Conservation (phyloP, 148 eudicot species). For the Chenopodium quinoa region DNA sequence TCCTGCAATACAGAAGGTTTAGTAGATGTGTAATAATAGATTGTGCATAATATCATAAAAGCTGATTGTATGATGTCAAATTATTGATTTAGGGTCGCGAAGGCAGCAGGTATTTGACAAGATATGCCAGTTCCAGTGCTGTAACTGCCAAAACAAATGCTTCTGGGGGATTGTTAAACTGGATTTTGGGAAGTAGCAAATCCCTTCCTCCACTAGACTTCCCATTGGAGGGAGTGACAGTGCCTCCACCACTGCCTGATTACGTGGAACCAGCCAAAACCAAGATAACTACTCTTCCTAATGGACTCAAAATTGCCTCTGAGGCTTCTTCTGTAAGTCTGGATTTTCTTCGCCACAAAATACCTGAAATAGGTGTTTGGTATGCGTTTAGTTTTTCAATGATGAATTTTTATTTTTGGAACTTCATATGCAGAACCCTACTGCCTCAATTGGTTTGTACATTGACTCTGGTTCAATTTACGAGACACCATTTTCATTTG, state of each 20-base stretch:
- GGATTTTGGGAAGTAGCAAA: slow-evolving; percentile 57
- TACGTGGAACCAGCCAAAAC: slow-evolving; percentile 71
- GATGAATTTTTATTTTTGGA: background rate
- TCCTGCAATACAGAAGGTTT: background rate
- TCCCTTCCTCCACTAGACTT: slow-evolving; percentile 70
- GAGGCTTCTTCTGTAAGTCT: slow-evolving; percentile 70
- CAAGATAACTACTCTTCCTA: slow-evolving; percentile 73
- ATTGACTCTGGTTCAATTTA: slow-evolving; percentile 83
- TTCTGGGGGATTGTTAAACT: slow-evolving; percentile 68
- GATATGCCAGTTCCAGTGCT: slow-evolving; percentile 76
- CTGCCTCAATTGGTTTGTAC: slow-evolving; percentile 83
- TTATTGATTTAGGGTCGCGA: slow-evolving; percentile 47
- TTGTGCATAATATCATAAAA: background rate
- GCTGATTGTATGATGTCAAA: slow-evolving; percentile 18
- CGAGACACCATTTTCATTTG: slow-evolving; percentile 67
- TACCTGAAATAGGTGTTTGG: background rate
- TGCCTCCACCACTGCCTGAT: slow-evolving; percentile 75
- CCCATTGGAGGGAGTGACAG: slow-evolving; percentile 63
- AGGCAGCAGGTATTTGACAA: slow-evolving; percentile 43
- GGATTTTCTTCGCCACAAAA: background rate
- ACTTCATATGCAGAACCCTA: slow-evolving; percentile 58
- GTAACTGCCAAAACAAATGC: slow-evolving; percentile 59
- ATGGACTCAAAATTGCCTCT: slow-evolving; percentile 89
- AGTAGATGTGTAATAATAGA: background rate
- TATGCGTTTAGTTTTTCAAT: background rate